phyloP scores from a whole-genome alignment of 495 filamentous ascomycete species.

The Astrothelium macrocarpum region DNA sequence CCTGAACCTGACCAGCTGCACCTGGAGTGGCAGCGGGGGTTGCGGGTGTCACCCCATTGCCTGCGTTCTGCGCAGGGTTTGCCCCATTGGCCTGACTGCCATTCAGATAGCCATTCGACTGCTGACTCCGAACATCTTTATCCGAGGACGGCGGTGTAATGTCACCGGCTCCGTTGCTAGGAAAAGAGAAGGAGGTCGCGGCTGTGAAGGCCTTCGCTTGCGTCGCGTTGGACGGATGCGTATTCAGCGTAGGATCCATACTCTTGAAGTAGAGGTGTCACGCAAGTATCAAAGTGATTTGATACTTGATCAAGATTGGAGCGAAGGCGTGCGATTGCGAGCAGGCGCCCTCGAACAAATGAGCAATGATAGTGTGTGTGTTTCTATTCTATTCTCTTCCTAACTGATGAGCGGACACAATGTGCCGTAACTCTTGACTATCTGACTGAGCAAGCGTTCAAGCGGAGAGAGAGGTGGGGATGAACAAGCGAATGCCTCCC shows the following conservation, averaged over 20 bases:
- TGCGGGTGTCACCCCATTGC: slow-evolving; percentile 85
- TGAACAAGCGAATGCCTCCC: slow-evolving; percentile 7
- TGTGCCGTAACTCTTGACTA: slow-evolving; percentile 1
- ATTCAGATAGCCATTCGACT: slow-evolving; percentile 43
- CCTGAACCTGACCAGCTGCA: slow-evolving; percentile 45
- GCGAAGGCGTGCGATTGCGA: neutral
- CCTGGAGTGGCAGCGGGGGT: slow-evolving; percentile 92
- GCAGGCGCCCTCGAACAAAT: neutral
- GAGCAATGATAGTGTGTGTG: neutral
- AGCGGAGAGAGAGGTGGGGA: neutral
- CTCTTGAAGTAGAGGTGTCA: neutral
- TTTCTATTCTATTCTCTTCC: slow-evolving; percentile 1
- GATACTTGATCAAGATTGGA: neutral
- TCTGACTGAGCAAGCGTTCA: neutral
- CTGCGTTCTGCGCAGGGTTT: slow-evolving; percentile 33
- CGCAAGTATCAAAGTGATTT: neutral
- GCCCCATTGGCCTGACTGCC: slow-evolving; percentile 50
- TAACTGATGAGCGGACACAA: neutral
- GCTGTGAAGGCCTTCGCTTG: slow-evolving; percentile 10
- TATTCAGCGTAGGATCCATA: slow-evolving; percentile 4
- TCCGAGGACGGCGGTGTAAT: slow-evolving; percentile 66
- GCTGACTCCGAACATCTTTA: slow-evolving; percentile 44
- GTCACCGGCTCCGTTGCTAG: slow-evolving; percentile 69
- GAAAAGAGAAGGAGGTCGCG: slow-evolving; percentile 73
- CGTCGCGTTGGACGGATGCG: slow-evolving; percentile 6